Evolutionary conservation across 2,329 filamentous ascomycete genomes (phyloP).

Genomic region (Neofusicoccum laricinum): DNA sequence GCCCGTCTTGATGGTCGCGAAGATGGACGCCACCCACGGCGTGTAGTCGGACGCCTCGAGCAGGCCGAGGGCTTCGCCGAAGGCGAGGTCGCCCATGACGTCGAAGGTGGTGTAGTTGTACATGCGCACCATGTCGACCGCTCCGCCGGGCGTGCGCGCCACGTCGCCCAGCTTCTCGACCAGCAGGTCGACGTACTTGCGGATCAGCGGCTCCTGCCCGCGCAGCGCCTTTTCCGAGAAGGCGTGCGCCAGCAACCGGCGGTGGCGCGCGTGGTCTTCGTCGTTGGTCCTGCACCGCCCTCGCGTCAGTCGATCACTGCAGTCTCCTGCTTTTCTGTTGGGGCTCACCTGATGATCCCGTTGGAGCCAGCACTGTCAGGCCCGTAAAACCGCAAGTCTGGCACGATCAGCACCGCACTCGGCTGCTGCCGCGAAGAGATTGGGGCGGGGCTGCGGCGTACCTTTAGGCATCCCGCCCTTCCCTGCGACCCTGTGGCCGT

Average conservation of each 20-base stretch:
- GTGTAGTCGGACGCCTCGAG: constrained; percentile 28
- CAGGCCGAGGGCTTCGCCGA: constrained; percentile 31
- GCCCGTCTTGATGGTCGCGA: constrained; percentile 23
- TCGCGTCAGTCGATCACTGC: not conserved
- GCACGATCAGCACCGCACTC: not conserved
- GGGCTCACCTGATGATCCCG: constrained; percentile 14
- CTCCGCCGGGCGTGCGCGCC: not conserved
- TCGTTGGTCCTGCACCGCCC: constrained; percentile 7
- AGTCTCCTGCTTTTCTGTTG: not conserved
- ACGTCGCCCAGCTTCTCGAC: constrained; percentile 18
- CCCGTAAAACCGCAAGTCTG: constrained; percentile 12
- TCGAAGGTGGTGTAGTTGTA: constrained; percentile 29
- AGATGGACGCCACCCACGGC: constrained; percentile 32
- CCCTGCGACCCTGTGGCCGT: constrained; percentile 17
- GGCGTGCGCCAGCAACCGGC: constrained; percentile 25
- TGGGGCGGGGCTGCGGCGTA: not conserved
- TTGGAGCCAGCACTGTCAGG: not conserved
- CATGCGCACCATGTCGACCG: constrained; percentile 12
- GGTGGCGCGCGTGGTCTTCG: constrained; percentile 20
- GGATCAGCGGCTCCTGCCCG: constrained; percentile 31
- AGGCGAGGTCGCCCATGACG: constrained; percentile 33
- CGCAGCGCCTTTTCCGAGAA: constrained; percentile 33
- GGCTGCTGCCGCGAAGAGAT: not conserved
- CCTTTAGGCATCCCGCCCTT: constrained; percentile 10
- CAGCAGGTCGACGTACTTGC: constrained; percentile 32